phyloP scores from a whole-genome alignment of 371 early-diverging fungal genomes.

The Zychaea mexicana region DNA sequence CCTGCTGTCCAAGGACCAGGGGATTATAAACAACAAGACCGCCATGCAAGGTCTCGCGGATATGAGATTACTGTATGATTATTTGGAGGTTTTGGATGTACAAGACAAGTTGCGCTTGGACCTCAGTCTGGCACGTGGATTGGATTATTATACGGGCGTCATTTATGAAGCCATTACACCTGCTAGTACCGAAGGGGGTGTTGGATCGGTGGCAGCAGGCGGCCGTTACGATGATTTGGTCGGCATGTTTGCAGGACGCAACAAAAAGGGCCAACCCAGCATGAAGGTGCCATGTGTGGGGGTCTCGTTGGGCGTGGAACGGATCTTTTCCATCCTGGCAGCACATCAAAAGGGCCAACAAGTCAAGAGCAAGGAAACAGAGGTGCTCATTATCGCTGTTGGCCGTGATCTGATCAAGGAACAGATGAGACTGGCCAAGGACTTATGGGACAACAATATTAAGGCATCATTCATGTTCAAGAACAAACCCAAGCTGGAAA shows the following conservation, averaged over 20 bases:
- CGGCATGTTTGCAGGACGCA: slow-evolving; percentile 84
- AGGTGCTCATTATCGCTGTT: slow-evolving; percentile 92
- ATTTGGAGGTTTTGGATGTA: slow-evolving; percentile 84
- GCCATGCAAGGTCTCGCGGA: slow-evolving; percentile 90
- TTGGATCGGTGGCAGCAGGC: slow-evolving; percentile 99
- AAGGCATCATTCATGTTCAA: slow-evolving; percentile 87
- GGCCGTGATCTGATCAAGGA: slow-evolving; percentile 91
- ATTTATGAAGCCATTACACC: slow-evolving; percentile 96
- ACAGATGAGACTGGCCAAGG: slow-evolving; percentile 83
- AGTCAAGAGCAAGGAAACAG: slow-evolving; percentile 79
- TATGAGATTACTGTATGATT: slow-evolving; percentile 86
- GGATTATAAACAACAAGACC: slow-evolving; percentile 64
- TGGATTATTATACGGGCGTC: slow-evolving; percentile 99
- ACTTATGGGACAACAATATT: slow-evolving; percentile 91
- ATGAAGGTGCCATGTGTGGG: slow-evolving; percentile 97
- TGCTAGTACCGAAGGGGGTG: slow-evolving; percentile 53
- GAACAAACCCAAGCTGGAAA: slow-evolving; percentile 82
- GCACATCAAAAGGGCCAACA: slow-evolving; percentile 56
- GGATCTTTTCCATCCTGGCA: slow-evolving; percentile 91
- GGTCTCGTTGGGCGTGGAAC: slow-evolving; percentile 96
- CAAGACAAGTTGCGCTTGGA: slow-evolving; percentile 78
- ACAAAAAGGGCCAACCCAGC: slow-evolving; percentile 69
- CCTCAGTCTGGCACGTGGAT: slow-evolving; percentile 95
- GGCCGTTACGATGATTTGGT: slow-evolving; percentile 99
- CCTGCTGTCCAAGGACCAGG: slow-evolving; percentile 61